Percentiles rank a stretch among this genome's conserved stretches.
Evolutionary conservation across 495 filamentous ascomycete genomes (phyloP).

Genomic region (Rostrohypoxylon terebratum): DNA sequence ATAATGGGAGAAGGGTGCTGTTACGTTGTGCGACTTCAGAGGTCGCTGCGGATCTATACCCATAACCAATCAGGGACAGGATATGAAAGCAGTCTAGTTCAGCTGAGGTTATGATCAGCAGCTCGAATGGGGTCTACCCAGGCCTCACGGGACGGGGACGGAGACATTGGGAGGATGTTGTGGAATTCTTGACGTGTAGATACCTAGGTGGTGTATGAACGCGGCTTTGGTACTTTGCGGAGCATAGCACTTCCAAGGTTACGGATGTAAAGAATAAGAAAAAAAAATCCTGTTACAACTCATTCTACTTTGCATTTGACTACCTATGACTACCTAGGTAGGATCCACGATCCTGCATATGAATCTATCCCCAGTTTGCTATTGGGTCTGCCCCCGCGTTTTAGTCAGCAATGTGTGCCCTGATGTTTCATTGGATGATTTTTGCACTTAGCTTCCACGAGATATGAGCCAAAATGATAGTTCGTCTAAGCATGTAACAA

Average conservation of each 20-base stretch:
- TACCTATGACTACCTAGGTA: too few relatives aligned
- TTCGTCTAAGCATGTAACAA: too few relatives aligned
- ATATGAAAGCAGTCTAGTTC: slow-evolving; percentile 18
- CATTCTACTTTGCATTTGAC: slow-evolving; percentile 6
- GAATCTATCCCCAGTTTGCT: background rate
- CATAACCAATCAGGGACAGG: slow-evolving; percentile 2
- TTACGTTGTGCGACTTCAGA: background rate
- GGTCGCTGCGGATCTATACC: slow-evolving; percentile 19
- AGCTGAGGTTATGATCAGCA: slow-evolving; percentile 11
- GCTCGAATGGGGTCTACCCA: background rate
- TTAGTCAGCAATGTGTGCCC: too few relatives aligned
- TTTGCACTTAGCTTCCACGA: too few relatives aligned
- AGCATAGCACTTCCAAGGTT: slow-evolving; percentile 11
- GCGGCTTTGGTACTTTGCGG: slow-evolving; percentile 11
- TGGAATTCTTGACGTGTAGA: slow-evolving; percentile 30
- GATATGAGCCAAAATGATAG: too few relatives aligned
- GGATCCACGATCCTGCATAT: too few relatives aligned
- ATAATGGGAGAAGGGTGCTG: slow-evolving; percentile 31
- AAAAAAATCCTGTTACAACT: slow-evolving; percentile 13
- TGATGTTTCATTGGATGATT: too few relatives aligned
- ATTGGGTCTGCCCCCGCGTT: background rate
- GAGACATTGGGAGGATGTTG: background rate
- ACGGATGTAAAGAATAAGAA: slow-evolving; percentile 24
- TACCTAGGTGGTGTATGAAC: slow-evolving; percentile 19
- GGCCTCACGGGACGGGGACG: background rate